A percentile compares a stretch with the other conserved stretches of the same genome.
These are phyloP conservation scores for Chenopodium formosanum DNA, from an alignment of 148 eudicot genomes.

Conservation along the genomic window DNA sequence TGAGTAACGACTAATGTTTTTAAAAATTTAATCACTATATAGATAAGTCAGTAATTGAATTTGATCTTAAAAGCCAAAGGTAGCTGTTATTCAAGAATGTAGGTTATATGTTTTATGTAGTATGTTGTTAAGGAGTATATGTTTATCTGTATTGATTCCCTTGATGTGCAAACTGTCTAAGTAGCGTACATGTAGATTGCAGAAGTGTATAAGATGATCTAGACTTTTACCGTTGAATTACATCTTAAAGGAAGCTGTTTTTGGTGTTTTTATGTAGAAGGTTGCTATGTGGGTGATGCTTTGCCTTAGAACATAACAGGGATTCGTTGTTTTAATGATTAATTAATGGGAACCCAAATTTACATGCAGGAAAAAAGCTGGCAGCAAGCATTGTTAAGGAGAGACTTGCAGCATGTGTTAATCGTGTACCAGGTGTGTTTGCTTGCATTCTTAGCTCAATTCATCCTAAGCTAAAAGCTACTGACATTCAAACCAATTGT, in stretches of 20 bases:
- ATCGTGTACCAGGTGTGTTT: conserved; percentile 81
- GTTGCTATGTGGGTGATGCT: background rate
- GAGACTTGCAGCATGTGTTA: conserved; percentile 96
- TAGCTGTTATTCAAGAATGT: background rate
- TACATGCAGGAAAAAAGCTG: conserved; percentile 63
- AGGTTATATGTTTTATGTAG: background rate
- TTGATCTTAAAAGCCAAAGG: background rate
- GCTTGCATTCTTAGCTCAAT: background rate
- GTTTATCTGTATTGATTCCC: too few relatives aligned
- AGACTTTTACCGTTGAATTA: background rate
- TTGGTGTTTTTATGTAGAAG: background rate
- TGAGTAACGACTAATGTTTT: too few relatives aligned
- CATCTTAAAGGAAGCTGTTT: background rate
- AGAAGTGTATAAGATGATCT: background rate
- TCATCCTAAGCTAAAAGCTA: background rate
- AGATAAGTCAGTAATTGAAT: too few relatives aligned
- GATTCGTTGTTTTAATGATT: background rate
- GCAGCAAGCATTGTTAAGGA: conserved; percentile 89
- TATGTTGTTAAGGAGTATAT: too few relatives aligned
- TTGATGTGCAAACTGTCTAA: background rate
- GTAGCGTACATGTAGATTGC: background rate
- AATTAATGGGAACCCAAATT: background rate
- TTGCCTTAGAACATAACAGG: background rate
- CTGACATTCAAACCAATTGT: background rate
- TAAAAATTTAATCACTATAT: too few relatives aligned